These are phyloP conservation scores for Iris macrosiphon DNA, from an alignment of 106 monocot species.

Conservation along the genomic window DNA sequence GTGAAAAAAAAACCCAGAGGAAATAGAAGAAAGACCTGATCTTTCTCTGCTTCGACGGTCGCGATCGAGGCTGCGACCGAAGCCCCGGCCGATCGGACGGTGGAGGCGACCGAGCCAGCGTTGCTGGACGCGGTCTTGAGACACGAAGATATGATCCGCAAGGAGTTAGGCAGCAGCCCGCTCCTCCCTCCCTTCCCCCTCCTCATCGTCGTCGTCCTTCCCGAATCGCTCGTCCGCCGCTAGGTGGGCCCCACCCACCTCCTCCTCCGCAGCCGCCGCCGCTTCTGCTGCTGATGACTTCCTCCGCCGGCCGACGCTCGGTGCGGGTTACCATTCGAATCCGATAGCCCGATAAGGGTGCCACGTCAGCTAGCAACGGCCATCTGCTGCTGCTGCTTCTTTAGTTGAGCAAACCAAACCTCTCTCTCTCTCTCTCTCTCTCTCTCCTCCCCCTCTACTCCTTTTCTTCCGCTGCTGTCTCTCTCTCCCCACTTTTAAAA, in stretches of 20 bases:
- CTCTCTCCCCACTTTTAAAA: too few relatives aligned
- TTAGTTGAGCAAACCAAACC: too few relatives aligned
- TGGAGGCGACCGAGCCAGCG: slow-evolving; percentile 71
- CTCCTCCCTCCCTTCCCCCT: slow-evolving; percentile 32
- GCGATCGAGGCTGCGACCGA: slow-evolving; percentile 77
- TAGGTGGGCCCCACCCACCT: slow-evolving; percentile 12
- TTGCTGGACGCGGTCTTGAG: slow-evolving; percentile 89
- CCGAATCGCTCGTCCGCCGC: background rate
- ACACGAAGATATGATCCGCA: slow-evolving; percentile 91
- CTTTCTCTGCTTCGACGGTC: slow-evolving; percentile 61
- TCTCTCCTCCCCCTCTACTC: too few relatives aligned
- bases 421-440: too few relatives aligned
- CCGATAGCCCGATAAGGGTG: too few relatives aligned
- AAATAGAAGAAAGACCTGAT: slow-evolving; percentile 52
- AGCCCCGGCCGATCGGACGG: slow-evolving; percentile 80
- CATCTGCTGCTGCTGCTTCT: too few relatives aligned
- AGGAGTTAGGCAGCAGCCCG: slow-evolving; percentile 82
- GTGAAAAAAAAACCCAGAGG: too few relatives aligned
- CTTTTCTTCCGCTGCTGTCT: too few relatives aligned
- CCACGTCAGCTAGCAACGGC: too few relatives aligned
- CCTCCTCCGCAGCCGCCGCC: too few relatives aligned
- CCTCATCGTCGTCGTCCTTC: slow-evolving; percentile 16
- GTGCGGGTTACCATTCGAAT: slow-evolving; percentile 7
- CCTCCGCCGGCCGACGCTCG: background rate
- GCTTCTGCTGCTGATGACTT: too few relatives aligned